These are phyloP conservation scores for Eragrostis tef DNA, from an alignment of 202 grass and related monocot genomes.

Conservation along the genomic window DNA sequence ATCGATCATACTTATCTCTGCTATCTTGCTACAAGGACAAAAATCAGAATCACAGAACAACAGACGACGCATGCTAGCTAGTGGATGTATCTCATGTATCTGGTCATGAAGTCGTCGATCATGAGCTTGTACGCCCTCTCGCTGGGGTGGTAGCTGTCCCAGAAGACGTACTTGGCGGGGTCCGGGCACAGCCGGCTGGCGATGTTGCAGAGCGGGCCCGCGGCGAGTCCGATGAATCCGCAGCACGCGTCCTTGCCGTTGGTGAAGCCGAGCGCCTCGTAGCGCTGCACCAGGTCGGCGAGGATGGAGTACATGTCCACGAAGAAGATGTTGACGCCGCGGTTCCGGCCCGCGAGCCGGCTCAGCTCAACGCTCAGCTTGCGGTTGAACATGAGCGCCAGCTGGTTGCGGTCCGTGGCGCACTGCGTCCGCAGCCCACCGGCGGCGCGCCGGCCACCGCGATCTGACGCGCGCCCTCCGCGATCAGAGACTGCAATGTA, in stretches of 20 bases:
- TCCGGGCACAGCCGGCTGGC: constrained; percentile 43
- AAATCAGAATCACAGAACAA: neutral
- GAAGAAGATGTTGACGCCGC: constrained; percentile 47
- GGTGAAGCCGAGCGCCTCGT: constrained; percentile 39
- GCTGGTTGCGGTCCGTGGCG: constrained; percentile 57
- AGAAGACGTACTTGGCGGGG: constrained; percentile 45
- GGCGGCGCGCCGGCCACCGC: constrained; percentile 51
- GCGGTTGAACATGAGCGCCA: constrained; percentile 57
- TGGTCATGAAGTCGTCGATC: constrained; percentile 34
- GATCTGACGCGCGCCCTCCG: constrained; percentile 50
- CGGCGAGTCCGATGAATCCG: constrained; percentile 33
- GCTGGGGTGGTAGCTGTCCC: constrained; percentile 57
- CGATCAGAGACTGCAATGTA: neutral
- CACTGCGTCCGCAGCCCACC: constrained; percentile 52
- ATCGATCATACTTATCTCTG: too few species aligned
- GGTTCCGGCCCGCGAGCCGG: neutral
- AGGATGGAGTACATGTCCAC: constrained; percentile 58
- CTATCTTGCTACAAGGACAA: neutral
- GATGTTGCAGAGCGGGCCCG: constrained; percentile 49
- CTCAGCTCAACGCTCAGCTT: too few species aligned
- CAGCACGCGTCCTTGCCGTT: constrained; percentile 51
- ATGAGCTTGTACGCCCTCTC: constrained; percentile 54
- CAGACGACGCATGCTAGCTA: neutral
- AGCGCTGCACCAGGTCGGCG: constrained; percentile 45
- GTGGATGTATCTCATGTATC: constrained; percentile 40